A percentile compares a stretch with the other conserved stretches of the same genome.
Conservation (phyloP, 805 yeast species). For the Ogataea nonfermentans region DNA sequence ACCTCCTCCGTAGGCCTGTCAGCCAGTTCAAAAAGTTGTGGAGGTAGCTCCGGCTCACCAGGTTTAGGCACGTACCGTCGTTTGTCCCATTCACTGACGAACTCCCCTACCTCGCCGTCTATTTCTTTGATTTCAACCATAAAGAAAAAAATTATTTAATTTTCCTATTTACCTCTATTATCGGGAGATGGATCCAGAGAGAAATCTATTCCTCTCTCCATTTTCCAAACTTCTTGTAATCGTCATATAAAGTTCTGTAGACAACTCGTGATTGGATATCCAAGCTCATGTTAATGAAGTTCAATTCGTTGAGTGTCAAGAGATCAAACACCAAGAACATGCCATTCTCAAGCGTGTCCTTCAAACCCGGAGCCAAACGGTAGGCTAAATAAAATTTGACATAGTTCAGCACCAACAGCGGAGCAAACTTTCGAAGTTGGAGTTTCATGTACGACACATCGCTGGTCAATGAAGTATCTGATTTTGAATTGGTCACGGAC, state of each 20-base stretch:
- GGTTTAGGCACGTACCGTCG: constrained; percentile 31
- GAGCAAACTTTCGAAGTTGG: constrained; percentile 61
- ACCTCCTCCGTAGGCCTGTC: constrained; percentile 74
- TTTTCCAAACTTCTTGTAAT: constrained; percentile 74
- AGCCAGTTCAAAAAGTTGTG: constrained; percentile 66
- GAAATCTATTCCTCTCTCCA: constrained; percentile 60
- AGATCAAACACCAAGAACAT: constrained; percentile 66
- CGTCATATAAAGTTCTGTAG: constrained; percentile 64
- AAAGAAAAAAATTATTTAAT: neutral
- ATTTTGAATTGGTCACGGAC: constrained; percentile 24
- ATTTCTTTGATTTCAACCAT: constrained; percentile 35
- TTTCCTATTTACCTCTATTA: constrained; percentile 2
- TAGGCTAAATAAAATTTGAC: constrained; percentile 50
- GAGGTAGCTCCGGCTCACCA: constrained; percentile 76
- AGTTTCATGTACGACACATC: constrained; percentile 53
- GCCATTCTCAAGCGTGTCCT: constrained; percentile 51
- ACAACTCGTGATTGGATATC: constrained; percentile 69
- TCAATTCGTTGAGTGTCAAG: constrained; percentile 64
- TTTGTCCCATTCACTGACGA: constrained; percentile 35
- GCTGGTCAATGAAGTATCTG: constrained; percentile 43
- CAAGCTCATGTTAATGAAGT: constrained; percentile 57
- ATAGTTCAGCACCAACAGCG: constrained; percentile 58
- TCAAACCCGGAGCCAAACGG: constrained; percentile 46
- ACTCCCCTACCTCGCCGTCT: constrained; percentile 19
- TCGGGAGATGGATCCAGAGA: neutral